Evolutionary conservation across 305 asterid genomes (phyloP), one percentile per base, ranked within the genome.

Genomic region (Fraxinus greggii): DNA sequence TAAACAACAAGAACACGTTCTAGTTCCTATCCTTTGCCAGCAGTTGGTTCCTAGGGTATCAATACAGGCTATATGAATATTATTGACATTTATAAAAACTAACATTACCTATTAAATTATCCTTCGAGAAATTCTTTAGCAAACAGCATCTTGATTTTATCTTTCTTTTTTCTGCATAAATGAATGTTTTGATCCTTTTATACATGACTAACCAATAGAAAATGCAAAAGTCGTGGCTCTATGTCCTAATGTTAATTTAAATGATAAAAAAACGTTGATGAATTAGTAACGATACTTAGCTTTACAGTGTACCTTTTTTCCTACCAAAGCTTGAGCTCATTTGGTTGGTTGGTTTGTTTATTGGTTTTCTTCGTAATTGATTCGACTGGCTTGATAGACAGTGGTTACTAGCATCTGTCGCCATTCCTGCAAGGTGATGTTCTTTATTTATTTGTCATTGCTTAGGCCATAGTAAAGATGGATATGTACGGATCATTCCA

Each of bases 401-500:
- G 23, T 61, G 45, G 21, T 51, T 29, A 81, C 2, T 51, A 63
- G 35, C 13, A 38, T 78, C 28, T 10, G 51, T 79, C 72, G 17
- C 65, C 32, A 70, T 29, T 59, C 24, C 59, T 69, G 42, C 32
- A 65, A 0, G 59, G 4, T 78, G 26, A 77, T 59, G 35, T 32
- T 45, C 77, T 33, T 24, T 10, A 4, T 45, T 35, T 51, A 17
- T 67, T 51, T 81, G 78, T 29, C 67, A 31, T 70, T 65, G 76
- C 6, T 83, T 80, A 94, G 98, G 98, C 98, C 61, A 83, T 75
- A 21, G 69, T 92, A 81, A 91, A 88, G 87, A 79, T 93, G 94
- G 93, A 88, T 84, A 51, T 4, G 73, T 13, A 76, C 33, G 98
- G 97, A 83, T 54, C 78, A 78, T 94, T 93, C 87, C 92, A 81